A percentile compares a stretch with the other conserved stretches of the same genome.
phyloP scores from a whole-genome alignment of 192 early-diverging fungal genomes.

The Linnemannia hyalina region DNA sequence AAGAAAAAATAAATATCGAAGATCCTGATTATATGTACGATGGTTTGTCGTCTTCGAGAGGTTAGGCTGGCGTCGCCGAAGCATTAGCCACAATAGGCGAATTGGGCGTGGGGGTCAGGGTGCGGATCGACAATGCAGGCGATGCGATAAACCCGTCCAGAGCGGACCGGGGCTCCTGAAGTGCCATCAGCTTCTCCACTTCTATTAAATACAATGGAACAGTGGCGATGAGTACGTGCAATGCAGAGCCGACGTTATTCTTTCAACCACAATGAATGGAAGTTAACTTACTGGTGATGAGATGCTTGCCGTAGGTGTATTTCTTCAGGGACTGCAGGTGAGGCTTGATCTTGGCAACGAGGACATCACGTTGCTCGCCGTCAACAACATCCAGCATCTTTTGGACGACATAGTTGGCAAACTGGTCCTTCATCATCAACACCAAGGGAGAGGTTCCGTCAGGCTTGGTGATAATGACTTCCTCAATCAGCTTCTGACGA shows the following conservation, averaged over 20 bases:
- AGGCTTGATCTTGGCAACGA: constrained; percentile 90
- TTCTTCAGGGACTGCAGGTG: constrained; percentile 92
- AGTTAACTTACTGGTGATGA: constrained; percentile 73
- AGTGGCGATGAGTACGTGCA: not conserved
- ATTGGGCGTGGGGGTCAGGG: constrained; percentile 1
- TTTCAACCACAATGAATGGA: not conserved
- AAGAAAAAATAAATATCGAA: not conserved
- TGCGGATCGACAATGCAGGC: not conserved
- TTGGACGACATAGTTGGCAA: constrained; percentile 98
- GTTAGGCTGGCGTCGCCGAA: not conserved
- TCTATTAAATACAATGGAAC: not conserved
- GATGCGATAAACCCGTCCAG: constrained; percentile 19
- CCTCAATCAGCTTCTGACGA: constrained; percentile 89
- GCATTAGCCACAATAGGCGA: constrained; percentile 7
- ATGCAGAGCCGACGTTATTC: no score
- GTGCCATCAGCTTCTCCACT: constrained; percentile 23
- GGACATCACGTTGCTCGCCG: constrained; percentile 83
- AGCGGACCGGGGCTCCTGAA: constrained; percentile 17
- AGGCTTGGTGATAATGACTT: constrained; percentile 82
- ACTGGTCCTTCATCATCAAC: constrained; percentile 99
- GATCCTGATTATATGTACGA: constrained; percentile 7
- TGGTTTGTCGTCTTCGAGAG: not conserved
- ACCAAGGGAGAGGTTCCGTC: constrained; percentile 80
- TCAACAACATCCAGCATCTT: constrained; percentile 98
- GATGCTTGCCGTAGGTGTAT: constrained; percentile 97